Evolutionary conservation across 306 rosid genomes (phyloP).

Genomic region (Quercus alba): DNA sequence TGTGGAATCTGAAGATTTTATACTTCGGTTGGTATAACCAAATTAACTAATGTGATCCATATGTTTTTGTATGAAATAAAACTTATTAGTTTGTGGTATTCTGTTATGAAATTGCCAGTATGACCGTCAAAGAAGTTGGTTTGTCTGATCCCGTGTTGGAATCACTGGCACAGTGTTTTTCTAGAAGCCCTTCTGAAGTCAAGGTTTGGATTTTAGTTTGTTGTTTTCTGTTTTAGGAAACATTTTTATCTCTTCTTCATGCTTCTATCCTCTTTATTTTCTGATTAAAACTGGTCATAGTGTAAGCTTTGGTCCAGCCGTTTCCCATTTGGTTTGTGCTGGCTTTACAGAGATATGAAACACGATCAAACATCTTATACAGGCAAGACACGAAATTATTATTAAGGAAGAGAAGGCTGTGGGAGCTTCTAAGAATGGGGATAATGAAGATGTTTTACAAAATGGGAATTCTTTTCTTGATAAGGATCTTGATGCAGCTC

Average conservation of each 20-base stretch:
- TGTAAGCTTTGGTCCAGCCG: conserved; percentile 79
- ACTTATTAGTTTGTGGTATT: conserved; percentile 22
- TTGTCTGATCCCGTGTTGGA: conserved; percentile 70
- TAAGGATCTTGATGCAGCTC: conserved; percentile 95
- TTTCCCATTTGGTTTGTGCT: conserved; percentile 92
- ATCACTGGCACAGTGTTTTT: conserved; percentile 71
- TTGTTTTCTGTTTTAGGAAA: not conserved
- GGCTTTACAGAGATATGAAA: conserved; percentile 96
- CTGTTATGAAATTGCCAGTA: conserved; percentile 50
- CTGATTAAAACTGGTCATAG: conserved; percentile 64
- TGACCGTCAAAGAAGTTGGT: conserved; percentile 75
- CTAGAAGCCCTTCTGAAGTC: conserved; percentile 69
- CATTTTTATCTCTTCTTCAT: conserved; percentile 19
- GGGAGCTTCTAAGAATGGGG: conserved; percentile 50
- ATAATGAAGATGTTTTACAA: conserved; percentile 52
- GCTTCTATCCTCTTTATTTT: conserved; percentile 26
- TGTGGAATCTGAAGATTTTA: conserved; percentile 86
- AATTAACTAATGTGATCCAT: conserved; percentile 20
- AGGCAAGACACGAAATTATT: conserved; percentile 86
- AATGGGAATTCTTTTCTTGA: conserved; percentile 62
- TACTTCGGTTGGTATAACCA: conserved; percentile 72
- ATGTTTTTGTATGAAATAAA: conserved; percentile 20
- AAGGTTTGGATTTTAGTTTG: conserved; percentile 49
- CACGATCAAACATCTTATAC: conserved; percentile 91
- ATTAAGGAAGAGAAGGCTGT: conserved; percentile 47